Base-by-base conservation (phyloP, 192 early-diverging fungal species). In the Coemansia sp. region DNA sequence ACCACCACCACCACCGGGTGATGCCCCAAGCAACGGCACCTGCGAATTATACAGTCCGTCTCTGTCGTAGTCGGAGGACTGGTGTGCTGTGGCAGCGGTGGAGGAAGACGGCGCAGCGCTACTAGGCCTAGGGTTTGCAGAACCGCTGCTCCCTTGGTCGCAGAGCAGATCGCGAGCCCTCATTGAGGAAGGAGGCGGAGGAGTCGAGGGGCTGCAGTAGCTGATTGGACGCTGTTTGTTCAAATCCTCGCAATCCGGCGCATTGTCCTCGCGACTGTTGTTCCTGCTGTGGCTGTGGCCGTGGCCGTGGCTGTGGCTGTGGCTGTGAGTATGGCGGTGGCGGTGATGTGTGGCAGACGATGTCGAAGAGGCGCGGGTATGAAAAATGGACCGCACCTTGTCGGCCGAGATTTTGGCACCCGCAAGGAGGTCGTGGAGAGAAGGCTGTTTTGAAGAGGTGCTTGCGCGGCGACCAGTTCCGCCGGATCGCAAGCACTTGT, bases 331-430 rank as follows among this genome's bases (percentile, higher is more conserved):
- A 17, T 20, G 13, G 45, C 61, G 42, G 9, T 22, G 61, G 40
- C 13, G 37, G n/a, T 41, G 14, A n/a, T 54, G 11, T 11, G n/a
- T 25, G 45, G 12, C 14, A 2, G 66, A 45, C 16, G 57, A 48
- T 2, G 64, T 42, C 6, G 64, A 70, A 13, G 63, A 54, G 6
- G 71, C 53, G 37, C 71, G 71, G 20, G 55, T 16, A 55, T 79
- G 77, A 51, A 79, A 79, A 5, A 79, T 74, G 16, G 77, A 70
- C 16, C 77, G 77, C 57, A 79, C 61, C 16, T 79, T 79, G 39
- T 74, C 71, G 32, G 32, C 32, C 1, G 67, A 56, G 16, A 79
- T 48, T 43, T 65, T 69, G 62, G 32, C 46, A 1, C 44, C 43
- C 13, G 70, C 56, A 17, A 79, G 44, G 5, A 63, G 19, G n/a